phyloP scores from a whole-genome alignment of 1,139 yeast species.

The Magnusiomyces suaveolens region DNA sequence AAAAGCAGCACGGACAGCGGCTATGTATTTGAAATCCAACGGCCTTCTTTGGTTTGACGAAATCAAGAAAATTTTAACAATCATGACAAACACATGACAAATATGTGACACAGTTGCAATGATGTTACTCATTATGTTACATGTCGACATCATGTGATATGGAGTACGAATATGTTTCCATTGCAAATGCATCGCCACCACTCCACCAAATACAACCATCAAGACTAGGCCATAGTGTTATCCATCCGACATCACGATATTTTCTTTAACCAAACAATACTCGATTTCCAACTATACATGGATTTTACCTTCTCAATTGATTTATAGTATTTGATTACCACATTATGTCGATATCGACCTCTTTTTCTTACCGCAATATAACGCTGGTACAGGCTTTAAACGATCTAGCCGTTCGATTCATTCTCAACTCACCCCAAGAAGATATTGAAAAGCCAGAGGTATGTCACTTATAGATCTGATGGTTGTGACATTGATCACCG shows the following conservation, averaged over 20 bases:
- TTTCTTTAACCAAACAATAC: background rate
- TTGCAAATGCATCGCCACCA: background rate
- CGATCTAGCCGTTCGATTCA: slow-evolving; percentile 80
- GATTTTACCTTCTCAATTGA: background rate
- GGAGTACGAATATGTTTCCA: background rate
- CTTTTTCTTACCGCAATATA: slow-evolving; percentile 23
- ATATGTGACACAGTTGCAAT: background rate
- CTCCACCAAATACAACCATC: background rate
- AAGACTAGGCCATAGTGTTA: background rate
- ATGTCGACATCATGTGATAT: background rate
- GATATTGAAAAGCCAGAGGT: slow-evolving; percentile 73
- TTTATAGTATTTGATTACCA: background rate
- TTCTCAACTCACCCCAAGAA: slow-evolving; percentile 84
- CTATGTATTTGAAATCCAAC: background rate
- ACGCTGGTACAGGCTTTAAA: slow-evolving; percentile 72
- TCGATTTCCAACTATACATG: background rate
- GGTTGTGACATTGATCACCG: background rate
- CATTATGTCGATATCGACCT: slow-evolving; percentile 22
- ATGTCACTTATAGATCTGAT: background rate
- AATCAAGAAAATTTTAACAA: background rate
- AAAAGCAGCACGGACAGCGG: background rate
- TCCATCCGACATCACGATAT: background rate
- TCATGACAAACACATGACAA: background rate
- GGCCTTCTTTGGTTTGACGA: background rate
- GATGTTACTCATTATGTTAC: background rate